Conservation (phyloP, 2,329 filamentous ascomycete species). For the Fusarium tjaetaba region DNA sequence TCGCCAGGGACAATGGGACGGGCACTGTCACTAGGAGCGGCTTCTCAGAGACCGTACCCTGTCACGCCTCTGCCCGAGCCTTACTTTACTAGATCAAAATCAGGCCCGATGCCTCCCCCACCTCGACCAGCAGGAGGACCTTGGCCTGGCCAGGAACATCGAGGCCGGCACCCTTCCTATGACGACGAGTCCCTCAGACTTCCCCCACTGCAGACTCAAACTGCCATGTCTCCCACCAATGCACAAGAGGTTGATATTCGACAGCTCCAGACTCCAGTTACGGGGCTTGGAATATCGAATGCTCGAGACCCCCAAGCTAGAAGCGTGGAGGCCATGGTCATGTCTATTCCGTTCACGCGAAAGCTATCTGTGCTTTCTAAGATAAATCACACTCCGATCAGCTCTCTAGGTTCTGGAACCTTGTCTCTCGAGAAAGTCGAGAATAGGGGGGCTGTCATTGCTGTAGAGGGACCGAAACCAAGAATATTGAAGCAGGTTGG, state of each 20-base stretch:
- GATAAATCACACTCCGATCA: constrained; percentile 74
- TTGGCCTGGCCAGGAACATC: constrained; percentile 47
- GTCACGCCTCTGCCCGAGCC: constrained; percentile 45
- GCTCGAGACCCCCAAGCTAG: constrained; percentile 49
- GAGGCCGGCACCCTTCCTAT: constrained; percentile 56
- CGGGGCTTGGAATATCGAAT: constrained; percentile 40
- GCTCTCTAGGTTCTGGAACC: constrained; percentile 48
- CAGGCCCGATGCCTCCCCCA: constrained; percentile 64
- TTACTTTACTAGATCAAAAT: constrained; percentile 47
- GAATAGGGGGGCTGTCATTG: constrained; percentile 80
- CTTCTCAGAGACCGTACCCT: constrained; percentile 38
- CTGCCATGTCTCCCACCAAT: constrained; percentile 46
- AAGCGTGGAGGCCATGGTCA: constrained; percentile 75
- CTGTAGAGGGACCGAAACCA: constrained; percentile 78
- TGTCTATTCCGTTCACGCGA: constrained; percentile 76
- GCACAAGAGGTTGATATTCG: constrained; percentile 40
- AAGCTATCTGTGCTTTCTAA: constrained; percentile 81
- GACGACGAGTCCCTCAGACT: constrained; percentile 64
- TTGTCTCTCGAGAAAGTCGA: constrained; percentile 43
- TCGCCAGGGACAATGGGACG: constrained; percentile 28
- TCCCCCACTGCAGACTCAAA: constrained; percentile 61
- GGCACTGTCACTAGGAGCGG: constrained; percentile 34
- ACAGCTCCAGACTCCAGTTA: constrained; percentile 42
- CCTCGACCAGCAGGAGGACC: constrained; percentile 54
- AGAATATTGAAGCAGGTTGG: constrained; percentile 66